Evolutionary conservation across 805 yeast genomes (phyloP).

Genomic region (Pachysolen tannophilus): DNA sequence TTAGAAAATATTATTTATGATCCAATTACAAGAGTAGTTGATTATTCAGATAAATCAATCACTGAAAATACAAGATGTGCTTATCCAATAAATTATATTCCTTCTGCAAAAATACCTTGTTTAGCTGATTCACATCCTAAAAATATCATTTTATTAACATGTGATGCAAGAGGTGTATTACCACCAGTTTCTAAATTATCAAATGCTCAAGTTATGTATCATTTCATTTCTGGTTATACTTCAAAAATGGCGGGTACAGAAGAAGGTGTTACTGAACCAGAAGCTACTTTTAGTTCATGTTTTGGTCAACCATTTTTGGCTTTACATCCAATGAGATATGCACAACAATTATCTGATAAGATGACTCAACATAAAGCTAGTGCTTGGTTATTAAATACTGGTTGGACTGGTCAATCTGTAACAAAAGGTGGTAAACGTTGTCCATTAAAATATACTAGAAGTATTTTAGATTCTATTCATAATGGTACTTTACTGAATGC

Average conservation of each 20-base stretch:
- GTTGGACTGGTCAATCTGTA: conserved; percentile 96
- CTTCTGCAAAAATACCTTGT: conserved; percentile 95
- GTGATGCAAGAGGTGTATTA: conserved; percentile 96
- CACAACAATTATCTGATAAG: conserved; percentile 91
- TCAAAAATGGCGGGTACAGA: conserved; percentile 99
- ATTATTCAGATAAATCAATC: conserved; percentile 70
- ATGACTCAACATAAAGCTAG: conserved; percentile 80
- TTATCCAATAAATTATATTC: conserved; percentile 94
- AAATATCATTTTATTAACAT: conserved; percentile 84
- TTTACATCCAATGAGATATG: conserved; percentile 96
- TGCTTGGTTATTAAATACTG: conserved; percentile 97
- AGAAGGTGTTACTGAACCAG: conserved; percentile 97
- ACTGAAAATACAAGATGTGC: conserved; percentile 99
- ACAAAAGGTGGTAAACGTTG: conserved; percentile 94
- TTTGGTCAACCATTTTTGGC: conserved; percentile 99
- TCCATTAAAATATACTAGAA: conserved; percentile 95
- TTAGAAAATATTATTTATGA: conserved; percentile 91
- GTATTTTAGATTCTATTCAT: conserved; percentile 90
- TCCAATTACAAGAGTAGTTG: conserved; percentile 69
- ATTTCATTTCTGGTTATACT: conserved; percentile 96
- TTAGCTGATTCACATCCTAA: conserved; percentile 84
- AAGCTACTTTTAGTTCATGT: conserved; percentile 96
- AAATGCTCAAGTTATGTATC: conserved; percentile 97
- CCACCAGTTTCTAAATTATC: conserved; percentile 95
- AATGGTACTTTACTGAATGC: conserved; percentile 77